Base-by-base conservation (phyloP, 768 basidiomycete genomes). In the Suillus discolor region DNA sequence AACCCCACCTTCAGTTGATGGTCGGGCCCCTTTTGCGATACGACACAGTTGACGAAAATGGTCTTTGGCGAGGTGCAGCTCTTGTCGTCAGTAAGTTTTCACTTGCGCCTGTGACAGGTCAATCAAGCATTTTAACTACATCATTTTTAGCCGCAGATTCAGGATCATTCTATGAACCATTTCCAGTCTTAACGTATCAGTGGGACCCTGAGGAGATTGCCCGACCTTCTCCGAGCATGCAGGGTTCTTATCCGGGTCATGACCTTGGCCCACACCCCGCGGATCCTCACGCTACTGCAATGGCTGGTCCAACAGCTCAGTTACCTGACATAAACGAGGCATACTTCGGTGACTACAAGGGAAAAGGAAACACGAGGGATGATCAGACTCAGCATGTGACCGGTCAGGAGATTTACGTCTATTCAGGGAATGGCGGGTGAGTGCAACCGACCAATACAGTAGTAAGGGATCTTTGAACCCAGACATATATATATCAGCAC, bases 11-110 rank as follows among this genome's bases (percentile, higher is more conserved):
- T 34, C 90, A 92, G 75, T 86, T 96, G 71, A 96, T 97, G 94
- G 93, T 92, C 64, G 95, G 96, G 0, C 95, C 95, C 25, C 80
- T 98, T 20, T 78, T 98, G 67, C 88, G 92, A 49, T 98, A 94
- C 72, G 96, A 98, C 73, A 99, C 95, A 0, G 85, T 93, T 31
- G 89, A 93, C 69, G 81, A 88, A 66, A 80, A 86, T 28, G 87
- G 89, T 20, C 79, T 95, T 42, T 99, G 95, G 94, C 85, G 89
- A 67, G 97, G 96, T 8, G 93, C 91, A 15, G 93, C 88, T 13
- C 79, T 99, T 77, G 84, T 98, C 64, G 94, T 99, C 69, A 94
- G 90, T 92, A 68, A 78, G 90, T 91, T 61, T 51, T 9, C 34
- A 25, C 15, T 36, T 54, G 36, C 23, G 16, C 18, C 45, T 28